Percentiles rank a stretch among this genome's conserved stretches.
Conservation (phyloP, 768 basidiomycete genomes). For the Tricholoma matsutake region DNA sequence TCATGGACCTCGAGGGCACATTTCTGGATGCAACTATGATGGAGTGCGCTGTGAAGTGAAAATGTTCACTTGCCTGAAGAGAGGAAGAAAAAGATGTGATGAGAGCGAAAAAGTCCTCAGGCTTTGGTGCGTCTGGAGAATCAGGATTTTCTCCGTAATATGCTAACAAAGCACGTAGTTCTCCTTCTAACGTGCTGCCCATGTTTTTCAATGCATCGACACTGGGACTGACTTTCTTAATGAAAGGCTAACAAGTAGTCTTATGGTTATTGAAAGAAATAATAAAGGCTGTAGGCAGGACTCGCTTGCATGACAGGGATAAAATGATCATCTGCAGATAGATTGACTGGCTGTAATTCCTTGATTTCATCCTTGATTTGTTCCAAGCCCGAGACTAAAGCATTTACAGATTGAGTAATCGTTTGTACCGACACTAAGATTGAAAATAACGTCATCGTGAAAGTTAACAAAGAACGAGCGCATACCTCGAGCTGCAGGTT, state of each 20-base stretch:
- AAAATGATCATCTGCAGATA: constrained; percentile 56
- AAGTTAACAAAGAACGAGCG: constrained; percentile 1
- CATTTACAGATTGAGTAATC: constrained; percentile 55
- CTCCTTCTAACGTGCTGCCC: constrained; percentile 51
- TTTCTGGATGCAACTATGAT: constrained; percentile 45
- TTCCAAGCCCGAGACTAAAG: constrained; percentile 52
- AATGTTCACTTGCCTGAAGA: constrained; percentile 49
- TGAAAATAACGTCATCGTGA: neutral
- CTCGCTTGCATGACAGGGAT: constrained; percentile 65
- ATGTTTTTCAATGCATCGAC: constrained; percentile 68
- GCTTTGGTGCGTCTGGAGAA: constrained; percentile 59
- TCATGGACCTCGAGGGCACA: constrained; percentile 66
- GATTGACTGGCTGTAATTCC: constrained; percentile 30
- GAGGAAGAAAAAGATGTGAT: constrained; percentile 73
- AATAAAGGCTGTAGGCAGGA: neutral
- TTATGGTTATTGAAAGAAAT: neutral
- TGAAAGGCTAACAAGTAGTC: constrained; percentile 41
- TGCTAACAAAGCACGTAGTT: constrained; percentile 54
- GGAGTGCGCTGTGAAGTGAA: neutral
- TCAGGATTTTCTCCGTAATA: constrained; percentile 82
- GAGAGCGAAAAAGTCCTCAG: constrained; percentile 80
- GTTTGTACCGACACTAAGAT: constrained; percentile 72
- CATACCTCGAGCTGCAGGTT: constrained; percentile 79
- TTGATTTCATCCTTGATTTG: constrained; percentile 58
- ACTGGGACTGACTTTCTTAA: constrained; percentile 42